Evolutionary conservation across 1,284 basidiomycete species (phyloP), one percentile per base, ranked within the genome.

Genomic region (Ceratorhiza oryzae-sativae): DNA sequence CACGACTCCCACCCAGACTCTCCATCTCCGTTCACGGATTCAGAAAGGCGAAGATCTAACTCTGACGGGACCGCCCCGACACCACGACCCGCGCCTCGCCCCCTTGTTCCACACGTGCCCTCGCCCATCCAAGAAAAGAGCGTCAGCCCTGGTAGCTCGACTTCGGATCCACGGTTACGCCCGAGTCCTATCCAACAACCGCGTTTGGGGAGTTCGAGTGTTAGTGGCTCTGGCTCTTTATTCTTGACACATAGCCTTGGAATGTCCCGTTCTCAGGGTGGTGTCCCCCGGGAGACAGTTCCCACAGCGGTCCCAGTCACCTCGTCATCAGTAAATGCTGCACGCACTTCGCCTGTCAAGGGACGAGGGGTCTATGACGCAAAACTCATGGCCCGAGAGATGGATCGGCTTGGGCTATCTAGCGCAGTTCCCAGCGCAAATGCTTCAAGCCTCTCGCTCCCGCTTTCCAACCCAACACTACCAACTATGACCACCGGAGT

Each of bases 351-450:
- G 10, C 55, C 32, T 51, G 67, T 56, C 34, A 59, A 53, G 32
- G 59, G 27, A 36, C 9, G 60, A 30, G 72, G 42, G 3, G 51
- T 51, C 34, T 72, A 76, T 60, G 73, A 74, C 55, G 56, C 67
- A 48, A 73, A 74, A 56, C 34, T 74, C 36, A 73, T 75, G 49
- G 68, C 87, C 1, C 85, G 89, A 61, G 90, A 92, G 79, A 92
- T 92, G 90, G 90, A 92, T 76, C 85, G 90, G 55, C 84, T 92
- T 12, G 90, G 88, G 30, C 88, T 83, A 46, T 82, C 73, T 46
- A 62, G 73, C 10, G 36, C 41, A 20, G 45, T 48, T 39, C 73
- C 62, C 10, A 70, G 73, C n/a, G 51, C 73, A 25, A 60, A 71
- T 42, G 55, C 36, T 12, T 61, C 55, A 8, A 49, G 49, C 13